Conservation (phyloP, 768 basidiomycete genomes). For the Rhodotorula toruloides region DNA sequence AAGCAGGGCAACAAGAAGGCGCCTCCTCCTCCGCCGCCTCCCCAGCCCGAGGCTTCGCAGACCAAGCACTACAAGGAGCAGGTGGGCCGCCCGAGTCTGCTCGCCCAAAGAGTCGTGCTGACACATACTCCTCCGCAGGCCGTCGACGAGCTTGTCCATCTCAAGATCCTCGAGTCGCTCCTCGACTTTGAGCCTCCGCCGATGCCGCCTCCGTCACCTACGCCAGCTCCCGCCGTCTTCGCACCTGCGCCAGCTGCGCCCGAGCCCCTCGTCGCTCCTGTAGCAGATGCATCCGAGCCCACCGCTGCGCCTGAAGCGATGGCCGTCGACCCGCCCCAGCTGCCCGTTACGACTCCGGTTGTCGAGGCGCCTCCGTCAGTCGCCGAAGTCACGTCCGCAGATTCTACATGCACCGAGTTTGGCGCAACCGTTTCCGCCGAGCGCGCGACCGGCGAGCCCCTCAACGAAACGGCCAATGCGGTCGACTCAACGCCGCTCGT, state of each 20-base stretch:
- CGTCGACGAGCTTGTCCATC: constrained; percentile 87
- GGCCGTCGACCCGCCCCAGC: too few relatives aligned
- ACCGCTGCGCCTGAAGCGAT: too few relatives aligned
- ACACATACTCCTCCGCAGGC: constrained; percentile 60
- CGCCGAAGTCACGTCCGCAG: too few relatives aligned
- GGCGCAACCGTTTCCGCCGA: too few relatives aligned
- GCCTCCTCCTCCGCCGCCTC: neutral
- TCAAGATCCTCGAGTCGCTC: constrained; percentile 83
- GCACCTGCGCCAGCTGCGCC: neutral
- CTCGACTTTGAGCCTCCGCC: constrained; percentile 51
- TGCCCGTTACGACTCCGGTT: too few relatives aligned
- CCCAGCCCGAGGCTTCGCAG: constrained; percentile 1
- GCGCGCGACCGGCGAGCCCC: too few relatives aligned
- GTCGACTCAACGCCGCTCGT: too few relatives aligned
- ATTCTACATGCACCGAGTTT: too few relatives aligned
- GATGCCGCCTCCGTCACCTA: neutral
- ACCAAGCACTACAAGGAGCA: constrained; percentile 36
- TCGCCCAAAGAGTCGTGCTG: neutral
- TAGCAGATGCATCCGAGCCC: too few relatives aligned
- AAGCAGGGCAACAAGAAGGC: constrained; percentile 10
- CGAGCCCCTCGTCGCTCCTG: neutral
- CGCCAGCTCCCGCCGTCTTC: neutral
- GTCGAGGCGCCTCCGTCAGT: neutral
- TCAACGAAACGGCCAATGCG: neutral
- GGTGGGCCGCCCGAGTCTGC: constrained; percentile 29